Evolutionary conservation across 208 protist genomes (phyloP).

Genomic region (Trypanosomatidae sp.): DNA sequence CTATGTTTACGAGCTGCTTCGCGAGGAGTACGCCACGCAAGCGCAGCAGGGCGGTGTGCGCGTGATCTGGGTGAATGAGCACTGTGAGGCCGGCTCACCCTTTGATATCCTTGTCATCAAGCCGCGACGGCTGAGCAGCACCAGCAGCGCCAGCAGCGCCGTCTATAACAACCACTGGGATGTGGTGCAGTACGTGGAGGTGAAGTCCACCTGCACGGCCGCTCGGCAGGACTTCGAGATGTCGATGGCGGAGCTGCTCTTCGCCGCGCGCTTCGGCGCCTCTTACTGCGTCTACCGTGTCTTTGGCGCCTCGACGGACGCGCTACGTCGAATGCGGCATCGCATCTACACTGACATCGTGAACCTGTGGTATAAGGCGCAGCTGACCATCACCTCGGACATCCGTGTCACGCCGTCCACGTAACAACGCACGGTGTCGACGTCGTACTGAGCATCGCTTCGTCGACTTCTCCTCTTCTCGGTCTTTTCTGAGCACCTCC

Average conservation of each 20-base stretch:
- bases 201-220: conserved; percentile 74
- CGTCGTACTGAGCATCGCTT: not conserved
- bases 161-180: conserved; percentile 7
- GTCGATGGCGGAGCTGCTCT: conserved; percentile 74
- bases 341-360: conserved; percentile 60
- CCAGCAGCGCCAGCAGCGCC: not conserved
- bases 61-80: conserved; percentile 82
- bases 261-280: conserved; percentile 71
- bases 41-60: conserved; percentile 24
- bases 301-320: conserved; percentile 62
- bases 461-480: not conserved
- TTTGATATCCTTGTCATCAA: conserved; percentile 79
- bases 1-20: conserved; percentile 62
- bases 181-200: conserved; percentile 72
- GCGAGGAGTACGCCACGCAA: conserved; percentile 32
- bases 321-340: conserved; percentile 44
- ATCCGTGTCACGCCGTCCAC: conserved; percentile 61
- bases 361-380: conserved; percentile 55
- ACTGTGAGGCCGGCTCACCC: conserved; percentile 57
- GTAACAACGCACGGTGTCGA: not conserved
- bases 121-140: conserved; percentile 6
- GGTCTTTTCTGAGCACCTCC: conserved; percentile 6
- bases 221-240: conserved; percentile 77
- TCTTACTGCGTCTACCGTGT: conserved; percentile 79
- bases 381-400: conserved; percentile 69